Base-by-base conservation (phyloP, 805 yeast genomes). In the Pichia paraexigua region DNA sequence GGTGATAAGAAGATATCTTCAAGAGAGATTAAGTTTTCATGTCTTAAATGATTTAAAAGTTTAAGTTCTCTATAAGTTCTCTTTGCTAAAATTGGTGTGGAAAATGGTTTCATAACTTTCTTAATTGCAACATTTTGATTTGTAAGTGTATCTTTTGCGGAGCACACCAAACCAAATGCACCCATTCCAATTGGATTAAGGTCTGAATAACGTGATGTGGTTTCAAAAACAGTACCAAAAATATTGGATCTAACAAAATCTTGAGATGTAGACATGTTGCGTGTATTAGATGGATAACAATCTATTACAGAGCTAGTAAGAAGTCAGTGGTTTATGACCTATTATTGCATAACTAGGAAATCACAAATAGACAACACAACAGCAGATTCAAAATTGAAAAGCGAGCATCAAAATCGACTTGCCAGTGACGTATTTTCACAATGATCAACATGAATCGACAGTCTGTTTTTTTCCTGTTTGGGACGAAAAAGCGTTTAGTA, bases 141-240 rank as follows among this genome's bases (percentile, higher is more conserved):
- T 0, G 97, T 90, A 54, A 91, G 77, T 59, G 84, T 87, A 69
- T 94, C 99, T 51, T 84, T 80, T 1, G 99, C 99, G 10, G 97
- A 89, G 58, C 99, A 94, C 41, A 94, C 99, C 20, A 94, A 77
- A 6, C 99, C 99, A 66, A 94, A 94, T 9, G 99, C 99, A 25
- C 99, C 99, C 99, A 94, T 94, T 0, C 99, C 99, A 47, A 94
- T 97, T 2, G 99, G 99, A 63, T 90, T 92, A 55, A 94, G 76
- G 64, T 92, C 96, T 5, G 87, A 79, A 71, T 94, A 94, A 58
- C 97, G 72, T 62, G 80, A 83, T 42, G 97, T 91, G 57, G 90
- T 88, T 69, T 91, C 97, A 65, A 91, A 91, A 44, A 91, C 92
- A 2, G 98, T 91, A 47, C 97, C 97, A 63, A 91, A 91, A 55